Evolutionary conservation across 225 moss, liverwort and hornwort genomes (phyloP), one percentile per base, ranked within the genome.

Genomic region (Bryoerythrophyllum caledonicum): DNA sequence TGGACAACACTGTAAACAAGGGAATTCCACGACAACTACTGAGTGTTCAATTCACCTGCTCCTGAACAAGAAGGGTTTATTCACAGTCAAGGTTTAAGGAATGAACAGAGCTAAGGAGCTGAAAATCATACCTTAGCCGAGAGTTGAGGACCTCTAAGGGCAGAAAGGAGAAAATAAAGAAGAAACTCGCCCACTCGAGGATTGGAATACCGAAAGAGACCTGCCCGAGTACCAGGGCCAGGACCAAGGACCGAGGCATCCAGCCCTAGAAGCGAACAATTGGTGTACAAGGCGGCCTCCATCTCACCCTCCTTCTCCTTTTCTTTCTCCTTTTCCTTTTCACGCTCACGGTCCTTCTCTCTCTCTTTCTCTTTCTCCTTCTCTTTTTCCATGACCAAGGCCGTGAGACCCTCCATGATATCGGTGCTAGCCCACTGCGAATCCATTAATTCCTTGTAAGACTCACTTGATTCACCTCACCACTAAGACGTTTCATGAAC

Each of bases 281-380:
- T 97, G 53, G 97, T 84, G 78, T 94, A 94, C 34, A 97, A 76
- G 41, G 97, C 97, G 52, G 97, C 91, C 80, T 97, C 97, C 92
- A 97, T 97, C 80, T 97, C 97, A 25, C 86, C 91, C 83, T 97
- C 96, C 68, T 93, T 88, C 85, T 96, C 96, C 55, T 88, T 97
- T 49, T 93, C 94, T 77, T 87, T 94, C 28, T 97, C 94, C 78
- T 92, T 96, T 46, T 95, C 95, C 73, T 84, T 91, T 77, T 94
- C 94, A 34, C 88, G 92, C 85, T 92, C 92, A 80, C 88, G 89
- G 64, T 92, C 88, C 76, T 91, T 82, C 76, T 88, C 84, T 73
- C 88, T 86, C 71, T 97, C 96, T 84, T 88, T 95, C 75, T 94
- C 94, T 77, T 95, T 95, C 57, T 89, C 89, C 76, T 84, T 89